Evolutionary conservation across 1,139 yeast genomes (phyloP).

Genomic region (Sporopachydermia cereana): DNA sequence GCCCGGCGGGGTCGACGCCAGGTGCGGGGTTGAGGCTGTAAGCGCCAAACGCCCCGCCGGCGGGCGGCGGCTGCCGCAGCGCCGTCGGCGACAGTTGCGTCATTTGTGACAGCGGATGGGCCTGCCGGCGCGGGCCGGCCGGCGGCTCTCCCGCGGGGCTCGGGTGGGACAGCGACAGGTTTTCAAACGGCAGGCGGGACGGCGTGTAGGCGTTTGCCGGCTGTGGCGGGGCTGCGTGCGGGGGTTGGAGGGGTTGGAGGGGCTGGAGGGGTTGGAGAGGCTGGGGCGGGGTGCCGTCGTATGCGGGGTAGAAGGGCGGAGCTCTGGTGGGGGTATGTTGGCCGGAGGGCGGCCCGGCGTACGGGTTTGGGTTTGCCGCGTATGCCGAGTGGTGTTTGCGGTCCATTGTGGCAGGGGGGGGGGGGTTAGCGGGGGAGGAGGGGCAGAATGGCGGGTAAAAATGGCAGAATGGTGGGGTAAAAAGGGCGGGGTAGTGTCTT

Average conservation of each 20-base stretch:
- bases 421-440: slow-evolving; percentile 1
- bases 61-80: background rate
- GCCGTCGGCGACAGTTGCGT: background rate
- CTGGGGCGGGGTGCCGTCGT: too few relatives aligned
- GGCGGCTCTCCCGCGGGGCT: background rate
- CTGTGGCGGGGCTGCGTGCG: too few relatives aligned
- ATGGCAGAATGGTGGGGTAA: too few relatives aligned
- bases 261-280: too few relatives aligned
- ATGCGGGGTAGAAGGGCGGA: too few relatives aligned
- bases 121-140: background rate
- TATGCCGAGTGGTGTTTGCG: background rate
- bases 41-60: background rate
- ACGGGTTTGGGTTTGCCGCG: background rate
- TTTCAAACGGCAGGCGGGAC: background rate
- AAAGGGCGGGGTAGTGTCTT: too few relatives aligned
- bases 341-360: background rate
- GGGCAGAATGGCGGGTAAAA: too few relatives aligned
- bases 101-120: background rate
- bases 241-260: background rate
- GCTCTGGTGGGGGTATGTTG: background rate
- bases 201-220: background rate
- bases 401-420: too few relatives aligned
- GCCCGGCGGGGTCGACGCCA: background rate
- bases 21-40: background rate
- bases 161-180: background rate